phyloP scores from a whole-genome alignment of 2,329 filamentous ascomycete genomes.

The Apiospora koreana region DNA sequence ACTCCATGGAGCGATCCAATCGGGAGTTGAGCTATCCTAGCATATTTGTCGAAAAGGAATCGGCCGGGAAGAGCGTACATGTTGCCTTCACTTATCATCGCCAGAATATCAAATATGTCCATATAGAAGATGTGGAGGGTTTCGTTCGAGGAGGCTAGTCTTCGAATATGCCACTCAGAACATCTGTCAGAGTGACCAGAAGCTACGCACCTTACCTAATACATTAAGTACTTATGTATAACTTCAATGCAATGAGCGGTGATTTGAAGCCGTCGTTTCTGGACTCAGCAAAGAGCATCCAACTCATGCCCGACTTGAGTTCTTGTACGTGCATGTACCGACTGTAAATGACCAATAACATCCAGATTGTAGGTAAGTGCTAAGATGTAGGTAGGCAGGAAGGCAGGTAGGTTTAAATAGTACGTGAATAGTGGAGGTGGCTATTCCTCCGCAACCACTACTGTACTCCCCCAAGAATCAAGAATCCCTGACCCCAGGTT shows the following conservation, averaged over 20 bases:
- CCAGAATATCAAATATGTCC: constrained; percentile 43
- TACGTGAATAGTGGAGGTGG: neutral
- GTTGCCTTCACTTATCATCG: constrained; percentile 45
- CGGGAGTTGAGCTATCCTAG: constrained; percentile 46
- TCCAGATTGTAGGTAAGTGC: too few relatives aligned
- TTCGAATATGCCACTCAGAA: neutral
- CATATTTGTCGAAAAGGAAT: constrained; percentile 32
- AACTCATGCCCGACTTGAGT: too few relatives aligned
- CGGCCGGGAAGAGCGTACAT: constrained; percentile 26
- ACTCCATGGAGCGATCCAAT: constrained; percentile 41
- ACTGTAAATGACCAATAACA: too few relatives aligned
- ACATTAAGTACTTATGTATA: too few relatives aligned
- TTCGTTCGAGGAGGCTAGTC: constrained; percentile 22
- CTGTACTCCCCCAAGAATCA: too few relatives aligned
- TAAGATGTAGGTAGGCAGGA: too few relatives aligned
- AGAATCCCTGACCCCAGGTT: neutral
- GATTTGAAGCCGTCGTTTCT: neutral
- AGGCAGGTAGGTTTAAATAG: neutral
- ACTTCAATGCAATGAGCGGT: neutral
- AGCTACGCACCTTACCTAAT: neutral
- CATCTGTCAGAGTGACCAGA: neutral
- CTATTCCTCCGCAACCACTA: neutral
- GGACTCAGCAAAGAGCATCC: too few relatives aligned
- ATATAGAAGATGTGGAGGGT: constrained; percentile 27
- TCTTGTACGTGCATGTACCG: neutral